These are phyloP conservation scores for Hydrangea macrophylla DNA, from an alignment of 148 eudicot species.

Conservation along the genomic window DNA sequence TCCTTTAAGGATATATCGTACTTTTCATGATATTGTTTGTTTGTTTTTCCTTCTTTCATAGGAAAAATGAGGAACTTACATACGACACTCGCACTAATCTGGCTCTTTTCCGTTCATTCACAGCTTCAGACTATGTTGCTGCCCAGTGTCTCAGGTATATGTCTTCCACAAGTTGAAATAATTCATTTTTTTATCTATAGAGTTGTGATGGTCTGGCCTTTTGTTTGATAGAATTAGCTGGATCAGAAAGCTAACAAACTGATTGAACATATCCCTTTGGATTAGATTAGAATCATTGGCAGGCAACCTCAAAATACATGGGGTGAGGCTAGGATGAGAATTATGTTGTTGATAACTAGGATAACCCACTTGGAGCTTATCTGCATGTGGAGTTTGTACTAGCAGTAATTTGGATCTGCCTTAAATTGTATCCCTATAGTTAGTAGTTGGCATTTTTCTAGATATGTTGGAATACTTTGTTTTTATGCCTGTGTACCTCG, in stretches of 20 bases:
- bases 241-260: background rate
- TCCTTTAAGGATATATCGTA: background rate
- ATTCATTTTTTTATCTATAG: too few species aligned
- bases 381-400: constrained; percentile 2
- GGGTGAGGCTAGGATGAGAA: background rate
- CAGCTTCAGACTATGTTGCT: constrained; percentile 85
- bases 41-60: constrained; percentile 27
- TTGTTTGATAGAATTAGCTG: too few species aligned
- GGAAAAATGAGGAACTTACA: constrained; percentile 56
- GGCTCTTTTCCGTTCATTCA: constrained; percentile 73
- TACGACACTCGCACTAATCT: constrained; percentile 77
- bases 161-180: too few species aligned
- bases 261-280: background rate
- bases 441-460: too few species aligned
- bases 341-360: background rate
- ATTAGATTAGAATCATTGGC: background rate
- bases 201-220: too few species aligned
- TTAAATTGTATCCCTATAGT: too few species aligned
- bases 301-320: background rate
- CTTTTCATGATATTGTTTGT: constrained; percentile 1
- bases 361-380: background rate
- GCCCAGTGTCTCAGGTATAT: constrained; percentile 85
- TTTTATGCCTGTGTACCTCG: too few species aligned
- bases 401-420: background rate
- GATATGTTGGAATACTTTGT: too few species aligned